A percentile compares a stretch with the other conserved stretches of the same genome.
Evolutionary conservation across 2,329 filamentous ascomycete species (phyloP).

Genomic region (Colletotrichum sublineola): DNA sequence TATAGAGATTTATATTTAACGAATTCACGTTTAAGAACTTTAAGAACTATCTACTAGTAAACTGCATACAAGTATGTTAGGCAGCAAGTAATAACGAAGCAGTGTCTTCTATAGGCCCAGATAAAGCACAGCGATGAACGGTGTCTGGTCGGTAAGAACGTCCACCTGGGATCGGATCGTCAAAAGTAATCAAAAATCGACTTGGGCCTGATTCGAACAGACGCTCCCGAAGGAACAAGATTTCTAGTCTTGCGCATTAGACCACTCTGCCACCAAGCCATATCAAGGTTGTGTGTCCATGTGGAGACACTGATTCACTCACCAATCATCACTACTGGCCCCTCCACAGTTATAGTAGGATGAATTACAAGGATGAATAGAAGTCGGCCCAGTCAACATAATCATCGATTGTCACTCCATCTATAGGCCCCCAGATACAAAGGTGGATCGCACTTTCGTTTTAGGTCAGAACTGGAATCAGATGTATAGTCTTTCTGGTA

Average conservation of each 20-base stretch:
- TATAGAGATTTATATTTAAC: not conserved
- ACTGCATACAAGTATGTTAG: not conserved
- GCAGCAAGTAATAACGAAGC: not conserved
- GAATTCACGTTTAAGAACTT: not conserved
- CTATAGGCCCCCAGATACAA: too few species aligned
- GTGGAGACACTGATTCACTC: not conserved
- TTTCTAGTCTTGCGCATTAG: conserved; percentile 30
- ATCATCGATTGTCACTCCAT: too few species aligned
- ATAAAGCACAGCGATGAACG: too few species aligned
- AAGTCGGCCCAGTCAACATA: too few species aligned
- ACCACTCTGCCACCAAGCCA: conserved; percentile 27
- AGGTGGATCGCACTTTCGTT: too few species aligned
- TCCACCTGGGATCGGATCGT: not conserved
- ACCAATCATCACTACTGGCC: too few species aligned
- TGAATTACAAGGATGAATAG: too few species aligned
- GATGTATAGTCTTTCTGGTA: too few species aligned
- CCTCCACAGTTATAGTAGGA: too few species aligned
- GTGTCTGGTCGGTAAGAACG: too few species aligned
- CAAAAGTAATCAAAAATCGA: not conserved
- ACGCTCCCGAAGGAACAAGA: conserved; percentile 29
- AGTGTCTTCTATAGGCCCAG: not conserved
- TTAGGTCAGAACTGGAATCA: too few species aligned
- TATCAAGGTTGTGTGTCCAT: fast-evolving
- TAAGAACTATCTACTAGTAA: too few species aligned
- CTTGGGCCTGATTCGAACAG: conserved; percentile 29